Base-by-base conservation (phyloP, 2,329 filamentous ascomycete genomes). In the Sporothrix pseudoabietina region DNA sequence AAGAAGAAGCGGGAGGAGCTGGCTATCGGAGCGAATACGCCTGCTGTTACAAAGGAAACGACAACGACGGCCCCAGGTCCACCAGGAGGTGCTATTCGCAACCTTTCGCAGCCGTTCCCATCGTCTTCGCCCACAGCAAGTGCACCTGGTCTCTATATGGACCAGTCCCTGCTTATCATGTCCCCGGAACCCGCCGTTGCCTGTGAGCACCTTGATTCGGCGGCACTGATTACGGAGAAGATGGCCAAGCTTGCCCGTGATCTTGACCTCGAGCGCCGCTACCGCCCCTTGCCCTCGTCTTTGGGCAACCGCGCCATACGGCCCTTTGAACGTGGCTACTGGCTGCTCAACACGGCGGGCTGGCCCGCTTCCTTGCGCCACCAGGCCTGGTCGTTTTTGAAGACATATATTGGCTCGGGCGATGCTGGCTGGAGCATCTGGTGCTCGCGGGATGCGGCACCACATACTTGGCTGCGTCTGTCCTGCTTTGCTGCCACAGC, bases 401-500 rank as follows among this genome's bases (percentile, higher is more conserved):
- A 83, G 6, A 86, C 89, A 19, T 88, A 89, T 68, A 82, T 97
- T 47, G 82, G 82, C 6, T 84, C 83, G 35, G 89, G 89, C 0
- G 82, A 84, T 30, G 86, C 87, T 0, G 91, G 91, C 3, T 94
- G 91, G 91, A 89, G 90, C 3, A 85, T 91, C 1, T 89, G 87
- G 83, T 89, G 88, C 76, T 80, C 79, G 16, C 82, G 88, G 35
- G 83, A 85, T 66, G 77, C 77, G 32, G 79, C 77, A 4, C 85
- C 83, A 76, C 80, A 74, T 63, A 49, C 78, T 12, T 82, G 84
- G 73, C 80, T 97, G 1, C 87, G 89, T 47, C 80, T 95, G 0
- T 96, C 92, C 79, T 93, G 92, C 78, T 97, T 92, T 90, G 94
- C 92, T 0, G 87, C 91, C 75, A 83, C 93, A 0, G 88, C 89